phyloP scores from a whole-genome alignment of 1,139 yeast species.

The Trichomonascaceae sp. region DNA sequence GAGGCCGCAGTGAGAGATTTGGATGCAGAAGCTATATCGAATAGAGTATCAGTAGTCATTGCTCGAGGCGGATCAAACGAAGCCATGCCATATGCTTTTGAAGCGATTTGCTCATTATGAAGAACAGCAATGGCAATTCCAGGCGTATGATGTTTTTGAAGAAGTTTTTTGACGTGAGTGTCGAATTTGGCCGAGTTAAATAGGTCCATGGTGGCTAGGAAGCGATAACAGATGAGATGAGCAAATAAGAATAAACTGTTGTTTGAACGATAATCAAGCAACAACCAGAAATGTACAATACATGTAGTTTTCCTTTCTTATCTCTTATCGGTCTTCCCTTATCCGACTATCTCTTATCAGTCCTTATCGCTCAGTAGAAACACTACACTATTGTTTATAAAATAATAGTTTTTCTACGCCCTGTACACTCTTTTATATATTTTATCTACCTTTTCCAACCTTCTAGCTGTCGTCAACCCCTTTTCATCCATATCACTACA shows the following conservation, averaged over 20 bases:
- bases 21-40: background rate
- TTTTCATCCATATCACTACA: background rate
- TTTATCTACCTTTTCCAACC: background rate
- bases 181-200: background rate
- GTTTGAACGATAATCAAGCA: too few species aligned
- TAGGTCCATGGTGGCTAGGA: background rate
- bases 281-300: too few species aligned
- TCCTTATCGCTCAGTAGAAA: background rate
- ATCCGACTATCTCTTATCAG: background rate
- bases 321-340: background rate
- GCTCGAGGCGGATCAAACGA: background rate
- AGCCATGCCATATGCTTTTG: background rate
- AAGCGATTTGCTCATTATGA: background rate
- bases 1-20: background rate
- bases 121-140: background rate
- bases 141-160: background rate
- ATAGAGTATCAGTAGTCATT: background rate
- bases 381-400: background rate
- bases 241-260: too few species aligned
- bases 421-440: background rate
- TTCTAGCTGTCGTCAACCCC: too few species aligned
- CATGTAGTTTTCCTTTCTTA: too few species aligned
- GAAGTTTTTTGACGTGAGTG: background rate
- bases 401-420: too few species aligned
- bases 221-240: background rate